Conservation (phyloP, 2,329 filamentous ascomycete genomes). For the Aspergillus sergii region DNA sequence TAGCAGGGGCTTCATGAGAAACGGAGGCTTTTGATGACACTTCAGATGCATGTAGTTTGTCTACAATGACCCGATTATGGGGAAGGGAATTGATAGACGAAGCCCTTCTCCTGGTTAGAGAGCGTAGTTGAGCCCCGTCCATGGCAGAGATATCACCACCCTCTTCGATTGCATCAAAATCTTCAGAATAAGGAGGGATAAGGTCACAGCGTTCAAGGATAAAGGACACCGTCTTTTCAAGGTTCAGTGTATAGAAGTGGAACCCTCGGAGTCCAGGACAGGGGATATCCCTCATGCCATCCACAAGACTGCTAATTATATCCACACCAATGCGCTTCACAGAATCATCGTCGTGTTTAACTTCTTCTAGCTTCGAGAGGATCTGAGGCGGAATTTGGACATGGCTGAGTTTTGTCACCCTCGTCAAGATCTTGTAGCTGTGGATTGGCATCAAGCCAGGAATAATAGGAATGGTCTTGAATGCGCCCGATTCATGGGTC, state of each 20-base stretch:
- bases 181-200: constrained; percentile 64
- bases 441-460: constrained; percentile 97
- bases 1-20: constrained; percentile 69
- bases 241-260: constrained; percentile 95
- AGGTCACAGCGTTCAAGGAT: constrained; percentile 84
- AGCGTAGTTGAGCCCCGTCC: constrained; percentile 26
- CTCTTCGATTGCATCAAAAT: constrained; percentile 49
- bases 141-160: constrained; percentile 28
- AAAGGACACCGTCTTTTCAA: constrained; percentile 94
- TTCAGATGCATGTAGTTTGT: constrained; percentile 49
- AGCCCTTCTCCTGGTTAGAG: constrained; percentile 59
- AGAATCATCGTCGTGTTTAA: constrained; percentile 51
- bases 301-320: constrained; percentile 81
- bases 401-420: constrained; percentile 93
- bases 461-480: constrained; percentile 86
- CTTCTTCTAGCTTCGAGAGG: constrained; percentile 60
- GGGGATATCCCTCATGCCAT: constrained; percentile 70
- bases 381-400: constrained; percentile 75
- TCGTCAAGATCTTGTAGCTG: constrained; percentile 91
- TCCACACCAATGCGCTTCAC: constrained; percentile 53
- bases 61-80: constrained; percentile 83
- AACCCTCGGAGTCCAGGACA: constrained; percentile 71
- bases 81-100: constrained; percentile 83
- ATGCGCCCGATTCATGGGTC: constrained; percentile 79
- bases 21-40: constrained; percentile 40